These are phyloP conservation scores for Zopfia rhizophila DNA, from an alignment of 2,329 filamentous ascomycete species.

Conservation along the genomic window DNA sequence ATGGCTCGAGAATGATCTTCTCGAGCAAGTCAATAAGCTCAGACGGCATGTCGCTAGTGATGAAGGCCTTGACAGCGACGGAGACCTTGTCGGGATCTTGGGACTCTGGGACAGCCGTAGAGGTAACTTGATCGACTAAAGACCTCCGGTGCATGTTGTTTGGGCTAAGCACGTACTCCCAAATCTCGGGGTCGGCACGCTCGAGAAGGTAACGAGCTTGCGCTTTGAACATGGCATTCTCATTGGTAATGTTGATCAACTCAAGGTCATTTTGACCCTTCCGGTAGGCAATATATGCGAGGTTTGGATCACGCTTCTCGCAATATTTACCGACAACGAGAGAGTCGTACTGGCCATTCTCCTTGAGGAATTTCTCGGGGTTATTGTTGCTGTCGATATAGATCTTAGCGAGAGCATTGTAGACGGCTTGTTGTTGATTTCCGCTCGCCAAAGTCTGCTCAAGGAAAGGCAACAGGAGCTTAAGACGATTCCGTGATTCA, in stretches of 20 bases:
- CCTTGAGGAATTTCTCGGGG: conserved; percentile 95
- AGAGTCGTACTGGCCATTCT: conserved; percentile 97
- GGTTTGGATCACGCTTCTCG: conserved; percentile 96
- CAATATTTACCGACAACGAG: conserved; percentile 96
- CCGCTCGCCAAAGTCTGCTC: conserved; percentile 89
- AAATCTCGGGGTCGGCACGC: conserved; percentile 88
- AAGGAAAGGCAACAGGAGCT: conserved; percentile 94
- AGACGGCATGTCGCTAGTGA: conserved; percentile 87
- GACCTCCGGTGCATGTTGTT: conserved; percentile 97
- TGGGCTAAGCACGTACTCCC: conserved; percentile 91
- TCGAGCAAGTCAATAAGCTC: conserved; percentile 98
- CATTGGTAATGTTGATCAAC: conserved; percentile 96
- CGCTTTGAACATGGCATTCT: conserved; percentile 99
- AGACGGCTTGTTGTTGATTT: conserved; percentile 96
- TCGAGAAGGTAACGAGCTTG: conserved; percentile 95
- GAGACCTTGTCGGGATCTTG: conserved; percentile 95
- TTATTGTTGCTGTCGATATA: conserved; percentile 99
- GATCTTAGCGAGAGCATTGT: conserved; percentile 97
- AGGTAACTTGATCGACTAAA: conserved; percentile 94
- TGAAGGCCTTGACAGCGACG: conserved; percentile 91
- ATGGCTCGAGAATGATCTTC: conserved; percentile 99
- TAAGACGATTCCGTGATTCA: conserved; percentile 94
- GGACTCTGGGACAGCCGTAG: conserved; percentile 92
- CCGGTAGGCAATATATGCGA: conserved; percentile 92
- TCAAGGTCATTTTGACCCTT: conserved; percentile 99